These are phyloP conservation scores for Sicyos edulis DNA, from an alignment of 306 rosid species.

Conservation along the genomic window DNA sequence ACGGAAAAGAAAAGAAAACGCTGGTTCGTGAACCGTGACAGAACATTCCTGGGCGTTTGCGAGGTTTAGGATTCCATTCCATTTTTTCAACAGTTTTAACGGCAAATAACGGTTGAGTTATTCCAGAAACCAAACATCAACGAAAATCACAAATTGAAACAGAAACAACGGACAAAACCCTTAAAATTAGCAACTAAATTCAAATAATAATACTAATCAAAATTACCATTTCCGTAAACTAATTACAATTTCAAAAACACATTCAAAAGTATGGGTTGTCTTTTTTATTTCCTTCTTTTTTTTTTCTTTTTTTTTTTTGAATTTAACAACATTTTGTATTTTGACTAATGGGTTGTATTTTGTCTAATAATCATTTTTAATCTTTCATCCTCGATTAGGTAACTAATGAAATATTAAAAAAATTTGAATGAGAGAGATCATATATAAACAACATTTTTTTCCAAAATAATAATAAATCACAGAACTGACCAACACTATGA, in stretches of 20 bases:
- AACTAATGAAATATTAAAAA: too few species aligned
- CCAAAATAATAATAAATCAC: too few species aligned
- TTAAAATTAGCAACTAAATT: slow-evolving; percentile 16
- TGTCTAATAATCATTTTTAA: too few species aligned
- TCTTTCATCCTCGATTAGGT: too few species aligned
- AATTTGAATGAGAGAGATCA: too few species aligned
- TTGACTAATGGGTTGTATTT: too few species aligned
- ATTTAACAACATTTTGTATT: too few species aligned
- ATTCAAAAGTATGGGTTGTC: too few species aligned
- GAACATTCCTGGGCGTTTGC: slow-evolving; percentile 15
- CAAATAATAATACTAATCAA: background rate
- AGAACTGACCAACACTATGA: too few species aligned
- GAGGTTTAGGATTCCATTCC: background rate
- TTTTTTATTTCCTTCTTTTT: background rate
- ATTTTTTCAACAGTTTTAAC: slow-evolving; percentile 30
- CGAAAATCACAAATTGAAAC: background rate
- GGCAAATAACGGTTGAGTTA: slow-evolving; percentile 34
- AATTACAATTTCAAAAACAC: background rate
- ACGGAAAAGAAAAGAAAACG: background rate
- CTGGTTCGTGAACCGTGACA: background rate
- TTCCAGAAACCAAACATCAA: slow-evolving; percentile 14
- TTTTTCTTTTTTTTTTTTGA: too few species aligned
- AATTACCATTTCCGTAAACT: slow-evolving; percentile 3
- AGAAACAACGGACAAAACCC: slow-evolving; percentile 4
- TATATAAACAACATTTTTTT: too few species aligned